Base-by-base conservation (phyloP, 352 stramenopile genomes). In the Plasmopara halstedii region DNA sequence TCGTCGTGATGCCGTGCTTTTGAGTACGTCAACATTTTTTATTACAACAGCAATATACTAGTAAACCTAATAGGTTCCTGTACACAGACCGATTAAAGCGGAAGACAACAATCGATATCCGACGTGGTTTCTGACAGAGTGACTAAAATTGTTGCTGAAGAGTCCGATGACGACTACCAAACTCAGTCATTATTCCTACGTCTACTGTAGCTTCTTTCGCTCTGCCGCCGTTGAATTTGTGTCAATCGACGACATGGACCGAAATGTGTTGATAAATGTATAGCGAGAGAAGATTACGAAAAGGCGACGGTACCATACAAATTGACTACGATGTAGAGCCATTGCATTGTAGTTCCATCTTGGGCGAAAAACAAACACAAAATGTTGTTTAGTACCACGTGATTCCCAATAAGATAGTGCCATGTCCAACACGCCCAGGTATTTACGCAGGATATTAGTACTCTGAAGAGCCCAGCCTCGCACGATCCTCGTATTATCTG, bases 291-390 rank as follows among this genome's bases (percentile, higher is more conserved):
- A 98, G 8, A 84, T 36, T n/a, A 98, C 85, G 53, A 96, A 97
- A 6, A 98, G 69, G n/a, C 88, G 83, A 34, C 94, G 85, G 59
- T 97, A 98, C 94, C 94, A 98, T 21, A 98, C 92, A 58, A 97
- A 98, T 65, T 98, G 94, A 56, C 81, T 96, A 20, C 61, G 42
- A 51, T 98, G 94, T 25, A 92, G 67, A 34, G 79, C 70, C 92
- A 98, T 98, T 1, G 85, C 85, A 11, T 64, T 75, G 76, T 96
- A 97, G 46, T 88, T 95, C 67, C 67, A 87, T 50, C 49, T 65
- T 25, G 78, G 74, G 4, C 58, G 64, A 46, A 67, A 79, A 11
- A 72, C 40, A 31, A 90, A 81, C 18, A 86, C 70, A 36, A 82
- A 82, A 25, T 70, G 59, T n/a, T 29, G 6, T 44, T 51, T 9